phyloP scores from a whole-genome alignment of 352 stramenopile genomes.

The Pythium dissimile region DNA sequence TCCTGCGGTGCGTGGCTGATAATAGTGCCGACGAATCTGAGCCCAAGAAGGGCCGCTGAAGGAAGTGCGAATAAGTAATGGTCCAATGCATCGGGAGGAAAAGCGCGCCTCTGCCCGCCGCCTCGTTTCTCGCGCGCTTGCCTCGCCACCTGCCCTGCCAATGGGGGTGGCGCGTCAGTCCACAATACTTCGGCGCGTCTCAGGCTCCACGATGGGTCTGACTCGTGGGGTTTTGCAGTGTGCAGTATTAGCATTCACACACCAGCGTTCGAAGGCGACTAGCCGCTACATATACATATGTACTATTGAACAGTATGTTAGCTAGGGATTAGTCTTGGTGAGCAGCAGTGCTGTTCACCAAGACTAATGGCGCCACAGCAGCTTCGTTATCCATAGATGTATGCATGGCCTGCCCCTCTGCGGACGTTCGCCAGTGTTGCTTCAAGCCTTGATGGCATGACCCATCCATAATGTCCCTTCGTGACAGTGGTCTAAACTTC shows the following conservation, averaged over 20 bases:
- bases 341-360: background rate
- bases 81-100: too few species aligned
- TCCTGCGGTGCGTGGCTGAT: conserved; percentile 31
- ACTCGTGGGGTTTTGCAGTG: too few species aligned
- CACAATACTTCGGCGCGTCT: too few species aligned
- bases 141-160: too few species aligned
- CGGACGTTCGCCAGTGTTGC: conserved; percentile 8
- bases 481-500: background rate
- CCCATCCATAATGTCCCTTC: conserved; percentile 12
- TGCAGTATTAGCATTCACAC: too few species aligned
- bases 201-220: too few species aligned
- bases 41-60: conserved; percentile 4
- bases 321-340: too few species aligned
- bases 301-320: too few species aligned
- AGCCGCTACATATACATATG: too few species aligned
- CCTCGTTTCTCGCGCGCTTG: background rate
- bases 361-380: background rate
- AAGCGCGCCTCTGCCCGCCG: too few species aligned
- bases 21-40: conserved; percentile 28
- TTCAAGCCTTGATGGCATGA: conserved; percentile 17
- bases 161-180: too few species aligned
- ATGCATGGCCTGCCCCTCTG: background rate
- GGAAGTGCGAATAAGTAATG: background rate
- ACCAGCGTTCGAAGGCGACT: too few species aligned
- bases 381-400: background rate